A percentile compares a stretch with the other conserved stretches of the same genome.
These are phyloP conservation scores for Sporothrix protearum DNA, from an alignment of 2,329 filamentous ascomycete genomes.

Conservation along the genomic window DNA sequence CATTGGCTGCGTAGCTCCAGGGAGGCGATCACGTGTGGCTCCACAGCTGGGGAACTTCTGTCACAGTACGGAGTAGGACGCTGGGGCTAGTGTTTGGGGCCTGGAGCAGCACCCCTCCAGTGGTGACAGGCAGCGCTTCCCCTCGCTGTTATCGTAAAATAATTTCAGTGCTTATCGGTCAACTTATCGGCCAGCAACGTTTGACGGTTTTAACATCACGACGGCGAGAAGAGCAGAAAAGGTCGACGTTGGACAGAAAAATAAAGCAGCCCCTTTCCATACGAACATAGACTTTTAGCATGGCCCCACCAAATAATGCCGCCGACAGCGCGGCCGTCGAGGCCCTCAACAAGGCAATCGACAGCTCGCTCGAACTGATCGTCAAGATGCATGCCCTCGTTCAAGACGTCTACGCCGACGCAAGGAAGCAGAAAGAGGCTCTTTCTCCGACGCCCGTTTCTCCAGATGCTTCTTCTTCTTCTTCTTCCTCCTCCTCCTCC, in stretches of 20 bases:
- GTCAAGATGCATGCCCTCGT: slow-evolving; percentile 39
- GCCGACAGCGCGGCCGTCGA: slow-evolving; percentile 31
- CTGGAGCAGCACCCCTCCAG: slow-evolving; percentile 6
- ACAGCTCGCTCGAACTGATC: slow-evolving; percentile 40
- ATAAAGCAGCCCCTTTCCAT: background rate
- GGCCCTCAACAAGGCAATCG: slow-evolving; percentile 40
- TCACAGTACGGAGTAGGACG: background rate
- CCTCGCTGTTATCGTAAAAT: slow-evolving; percentile 25
- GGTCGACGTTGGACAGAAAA: background rate
- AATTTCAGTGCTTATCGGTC: slow-evolving; percentile 18
- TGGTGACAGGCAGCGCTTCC: background rate
- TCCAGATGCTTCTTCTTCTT: background rate
- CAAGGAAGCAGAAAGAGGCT: slow-evolving; percentile 18
- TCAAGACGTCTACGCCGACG: slow-evolving; percentile 37
- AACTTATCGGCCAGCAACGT: slow-evolving; percentile 21
- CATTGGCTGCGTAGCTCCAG: slow-evolving; percentile 21
- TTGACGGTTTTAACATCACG: background rate
- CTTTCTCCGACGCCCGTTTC: background rate
- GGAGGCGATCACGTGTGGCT: slow-evolving; percentile 13
- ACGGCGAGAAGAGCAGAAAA: background rate
- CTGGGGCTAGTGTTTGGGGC: background rate
- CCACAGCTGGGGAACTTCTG: background rate
- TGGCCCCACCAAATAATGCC: slow-evolving; percentile 28
- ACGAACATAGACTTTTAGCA: background rate
- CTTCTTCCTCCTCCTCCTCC: no score